phyloP scores from a whole-genome alignment of 805 yeast species.

The Saccharomycopsis oosterbeekiorum region DNA sequence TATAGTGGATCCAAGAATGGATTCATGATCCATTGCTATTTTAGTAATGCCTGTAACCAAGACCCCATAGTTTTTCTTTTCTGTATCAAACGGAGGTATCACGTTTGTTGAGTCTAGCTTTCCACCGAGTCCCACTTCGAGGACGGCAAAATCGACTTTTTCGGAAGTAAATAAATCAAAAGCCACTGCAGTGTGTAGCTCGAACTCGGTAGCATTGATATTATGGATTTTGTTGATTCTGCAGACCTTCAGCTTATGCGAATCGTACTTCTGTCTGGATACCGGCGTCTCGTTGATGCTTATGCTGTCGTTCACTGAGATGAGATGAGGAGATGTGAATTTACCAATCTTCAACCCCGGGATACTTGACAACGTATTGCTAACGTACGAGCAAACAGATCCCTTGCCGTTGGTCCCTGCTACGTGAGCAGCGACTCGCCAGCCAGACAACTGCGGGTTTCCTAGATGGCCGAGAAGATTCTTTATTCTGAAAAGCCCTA shows the following conservation, averaged over 20 bases:
- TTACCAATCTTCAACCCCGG: slow-evolving; percentile 42
- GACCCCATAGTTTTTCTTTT: slow-evolving; percentile 28
- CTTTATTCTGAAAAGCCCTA: slow-evolving; percentile 46
- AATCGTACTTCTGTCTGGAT: slow-evolving; percentile 33
- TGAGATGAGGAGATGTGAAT: slow-evolving; percentile 83
- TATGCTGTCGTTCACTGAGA: slow-evolving; percentile 67
- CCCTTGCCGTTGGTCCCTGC: slow-evolving; percentile 99
- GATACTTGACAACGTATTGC: slow-evolving; percentile 20
- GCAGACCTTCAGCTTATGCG: slow-evolving; percentile 34
- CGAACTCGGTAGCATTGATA: slow-evolving; percentile 81
- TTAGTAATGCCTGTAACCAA: slow-evolving; percentile 69
- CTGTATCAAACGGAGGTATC: slow-evolving; percentile 23
- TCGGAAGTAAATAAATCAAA: slow-evolving; percentile 57
- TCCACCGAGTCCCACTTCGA: slow-evolving; percentile 97
- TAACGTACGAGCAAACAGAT: slow-evolving; percentile 68
- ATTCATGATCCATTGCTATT: slow-evolving; percentile 80
- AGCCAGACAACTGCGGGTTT: slow-evolving; percentile 50
- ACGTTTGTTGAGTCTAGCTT: slow-evolving; percentile 83
- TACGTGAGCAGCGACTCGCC: slow-evolving; percentile 62
- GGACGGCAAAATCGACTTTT: slow-evolving; percentile 60
- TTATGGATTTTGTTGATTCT: slow-evolving; percentile 29
- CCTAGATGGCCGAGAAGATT: slow-evolving; percentile 43
- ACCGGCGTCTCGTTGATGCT: slow-evolving; percentile 54
- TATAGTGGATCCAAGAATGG: slow-evolving; percentile 58
- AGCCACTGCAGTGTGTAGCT: slow-evolving; percentile 76